Evolutionary conservation across 177 flowering plant genomes (phyloP).

Genomic region (Vitis hybrid): DNA sequence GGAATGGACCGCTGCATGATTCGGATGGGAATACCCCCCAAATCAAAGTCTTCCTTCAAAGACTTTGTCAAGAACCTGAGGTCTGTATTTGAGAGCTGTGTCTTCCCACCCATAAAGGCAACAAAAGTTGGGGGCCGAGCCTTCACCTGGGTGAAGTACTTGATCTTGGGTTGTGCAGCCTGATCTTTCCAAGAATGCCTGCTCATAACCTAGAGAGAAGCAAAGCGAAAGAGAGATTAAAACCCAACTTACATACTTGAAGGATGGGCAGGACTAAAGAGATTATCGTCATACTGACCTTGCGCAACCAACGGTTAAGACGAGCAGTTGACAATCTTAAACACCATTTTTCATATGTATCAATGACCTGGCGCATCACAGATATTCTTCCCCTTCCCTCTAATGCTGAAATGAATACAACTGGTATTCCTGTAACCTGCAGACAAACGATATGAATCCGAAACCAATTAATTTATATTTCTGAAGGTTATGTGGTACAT

Average conservation of each 20-base stretch:
- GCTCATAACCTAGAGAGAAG: slow-evolving; percentile 67
- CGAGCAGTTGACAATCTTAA: slow-evolving; percentile 82
- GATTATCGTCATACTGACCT: slow-evolving; percentile 43
- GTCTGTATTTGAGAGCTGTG: slow-evolving; percentile 64
- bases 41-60: slow-evolving; percentile 86
- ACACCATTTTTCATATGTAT: slow-evolving; percentile 94
- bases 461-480: no score
- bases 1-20: slow-evolving; percentile 70
- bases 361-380: slow-evolving; percentile 75
- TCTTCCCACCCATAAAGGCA: slow-evolving; percentile 78
- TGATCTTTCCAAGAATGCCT: slow-evolving; percentile 96
- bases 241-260: no score
- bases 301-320: slow-evolving; percentile 90
- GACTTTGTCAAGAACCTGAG: slow-evolving; percentile 83
- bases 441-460: no score
- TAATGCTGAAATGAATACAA: slow-evolving; percentile 85
- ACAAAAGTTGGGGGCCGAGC: slow-evolving; percentile 98
- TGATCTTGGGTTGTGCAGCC: slow-evolving; percentile 81
- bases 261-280: neutral
- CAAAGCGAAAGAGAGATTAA: neutral
- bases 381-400: slow-evolving; percentile 79
- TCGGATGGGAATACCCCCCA: slow-evolving; percentile 89
- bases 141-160: slow-evolving; percentile 95
- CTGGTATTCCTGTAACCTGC: slow-evolving; percentile 25
- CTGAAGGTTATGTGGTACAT: no score